Conservation (phyloP, 495 filamentous ascomycete species). For the Parmelia sp. region DNA sequence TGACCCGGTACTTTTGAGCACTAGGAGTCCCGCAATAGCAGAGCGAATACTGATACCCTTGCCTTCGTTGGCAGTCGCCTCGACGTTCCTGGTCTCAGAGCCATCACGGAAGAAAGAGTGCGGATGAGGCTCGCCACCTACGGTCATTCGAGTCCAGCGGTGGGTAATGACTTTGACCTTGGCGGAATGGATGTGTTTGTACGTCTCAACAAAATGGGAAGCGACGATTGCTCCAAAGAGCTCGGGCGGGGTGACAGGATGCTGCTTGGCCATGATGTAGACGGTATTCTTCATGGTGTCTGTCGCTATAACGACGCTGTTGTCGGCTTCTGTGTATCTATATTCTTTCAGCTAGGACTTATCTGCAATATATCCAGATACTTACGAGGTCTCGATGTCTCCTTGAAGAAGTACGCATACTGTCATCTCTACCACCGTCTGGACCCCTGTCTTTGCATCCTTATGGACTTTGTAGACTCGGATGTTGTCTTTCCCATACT, state of each 20-base stretch:
- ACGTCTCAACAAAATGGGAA: conserved; percentile 80
- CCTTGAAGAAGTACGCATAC: conserved; percentile 86
- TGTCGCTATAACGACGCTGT: conserved; percentile 90
- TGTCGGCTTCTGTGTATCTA: conserved; percentile 90
- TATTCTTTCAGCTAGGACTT: conserved; percentile 13
- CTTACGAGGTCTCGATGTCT: conserved; percentile 81
- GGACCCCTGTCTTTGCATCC: conserved; percentile 64
- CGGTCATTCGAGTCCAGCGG: conserved; percentile 82
- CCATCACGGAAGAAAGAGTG: conserved; percentile 92
- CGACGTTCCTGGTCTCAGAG: conserved; percentile 74
- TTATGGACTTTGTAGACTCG: conserved; percentile 89
- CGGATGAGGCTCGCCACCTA: conserved; percentile 89
- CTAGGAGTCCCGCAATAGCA: conserved; percentile 66
- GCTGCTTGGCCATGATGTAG: conserved; percentile 89
- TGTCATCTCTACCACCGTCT: conserved; percentile 91
- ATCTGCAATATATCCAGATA: background rate
- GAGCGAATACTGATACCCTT: conserved; percentile 67
- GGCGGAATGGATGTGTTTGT: conserved; percentile 77
- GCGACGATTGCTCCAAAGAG: conserved; percentile 79
- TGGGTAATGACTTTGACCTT: conserved; percentile 76
- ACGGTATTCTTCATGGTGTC: conserved; percentile 98
- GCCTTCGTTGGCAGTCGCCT: conserved; percentile 48
- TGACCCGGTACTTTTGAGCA: conserved; percentile 96
- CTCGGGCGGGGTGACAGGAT: conserved; percentile 89
- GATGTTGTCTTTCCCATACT: conserved; percentile 97